Conservation (phyloP, 345 rosid species). For the Moringa oleifera region DNA sequence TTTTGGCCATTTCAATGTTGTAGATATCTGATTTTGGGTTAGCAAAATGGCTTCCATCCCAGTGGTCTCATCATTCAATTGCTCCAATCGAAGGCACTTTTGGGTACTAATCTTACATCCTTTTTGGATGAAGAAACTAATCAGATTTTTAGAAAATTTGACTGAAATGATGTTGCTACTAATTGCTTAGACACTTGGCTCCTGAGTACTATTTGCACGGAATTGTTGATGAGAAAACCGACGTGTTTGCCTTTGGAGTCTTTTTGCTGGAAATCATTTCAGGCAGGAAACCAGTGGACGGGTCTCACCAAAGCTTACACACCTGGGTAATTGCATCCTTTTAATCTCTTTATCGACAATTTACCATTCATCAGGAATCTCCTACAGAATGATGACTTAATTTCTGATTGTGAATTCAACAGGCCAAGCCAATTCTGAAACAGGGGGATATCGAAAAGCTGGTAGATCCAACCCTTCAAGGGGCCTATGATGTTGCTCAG, state of each 20-base stretch:
- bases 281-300: slow-evolving; percentile 84
- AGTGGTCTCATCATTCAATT: slow-evolving; percentile 97
- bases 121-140: too few relatives aligned
- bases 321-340: slow-evolving; percentile 56
- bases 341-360: too few relatives aligned
- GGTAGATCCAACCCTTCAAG: slow-evolving; percentile 75
- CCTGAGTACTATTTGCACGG: slow-evolving; percentile 98
- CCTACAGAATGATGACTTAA: not conserved
- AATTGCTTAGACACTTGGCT: slow-evolving; percentile 62
- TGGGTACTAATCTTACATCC: slow-evolving; percentile 41
- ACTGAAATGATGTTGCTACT: not conserved
- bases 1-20: not conserved
- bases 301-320: slow-evolving; percentile 85
- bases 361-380: too few relatives aligned
- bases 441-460: slow-evolving; percentile 56
- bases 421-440: slow-evolving; percentile 77
- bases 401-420: slow-evolving; percentile 4
- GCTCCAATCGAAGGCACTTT: slow-evolving; percentile 99
- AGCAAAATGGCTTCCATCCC: slow-evolving; percentile 98
- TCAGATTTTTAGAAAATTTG: not conserved
- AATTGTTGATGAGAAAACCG: slow-evolving; percentile 95
- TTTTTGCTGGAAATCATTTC: slow-evolving; percentile 83
- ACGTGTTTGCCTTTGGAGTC: slow-evolving; percentile 95
- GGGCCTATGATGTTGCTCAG: slow-evolving; percentile 48
- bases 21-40: slow-evolving; percentile 95